Evolutionary conservation across 1,139 yeast species (phyloP).

Genomic region (Suhomyces terraborum): DNA sequence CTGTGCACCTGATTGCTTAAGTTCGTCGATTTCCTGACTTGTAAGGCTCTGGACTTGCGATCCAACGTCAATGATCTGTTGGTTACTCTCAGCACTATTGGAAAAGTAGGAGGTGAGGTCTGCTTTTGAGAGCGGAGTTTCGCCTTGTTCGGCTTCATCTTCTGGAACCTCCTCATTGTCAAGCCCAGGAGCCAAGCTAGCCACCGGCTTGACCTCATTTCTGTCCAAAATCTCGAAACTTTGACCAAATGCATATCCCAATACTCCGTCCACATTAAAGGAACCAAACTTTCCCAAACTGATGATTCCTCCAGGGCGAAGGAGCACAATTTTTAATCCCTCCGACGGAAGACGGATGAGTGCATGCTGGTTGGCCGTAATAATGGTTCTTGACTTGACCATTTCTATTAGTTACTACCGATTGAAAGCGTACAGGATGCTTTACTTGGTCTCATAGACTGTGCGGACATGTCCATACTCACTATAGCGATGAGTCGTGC

Average conservation of each 20-base stretch:
- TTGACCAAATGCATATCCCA: constrained; percentile 86
- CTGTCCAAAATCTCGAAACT: constrained; percentile 80
- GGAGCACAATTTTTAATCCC: constrained; percentile 67
- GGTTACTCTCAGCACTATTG: constrained; percentile 62
- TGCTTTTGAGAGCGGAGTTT: constrained; percentile 32
- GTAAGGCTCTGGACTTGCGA: constrained; percentile 73
- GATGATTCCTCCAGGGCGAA: constrained; percentile 59
- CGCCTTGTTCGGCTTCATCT: constrained; percentile 21
- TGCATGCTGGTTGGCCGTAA: constrained; percentile 56
- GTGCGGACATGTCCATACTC: not conserved
- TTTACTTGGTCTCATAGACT: not conserved
- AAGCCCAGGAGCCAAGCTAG: constrained; percentile 26
- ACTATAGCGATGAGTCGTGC: constrained; percentile 13
- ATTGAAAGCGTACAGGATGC: not conserved
- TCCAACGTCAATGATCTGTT: constrained; percentile 71
- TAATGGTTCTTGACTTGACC: constrained; percentile 27
- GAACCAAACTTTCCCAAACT: constrained; percentile 90
- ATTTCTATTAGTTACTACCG: not conserved
- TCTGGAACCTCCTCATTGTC: constrained; percentile 14
- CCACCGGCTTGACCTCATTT: constrained; percentile 52
- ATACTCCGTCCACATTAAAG: constrained; percentile 69
- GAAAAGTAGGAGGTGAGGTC: constrained; percentile 45
- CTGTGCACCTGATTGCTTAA: constrained; percentile 68
- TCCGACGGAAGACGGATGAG: constrained; percentile 80
- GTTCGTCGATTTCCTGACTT: constrained; percentile 73